A percentile compares a stretch with the other conserved stretches of the same genome.
phyloP scores from a whole-genome alignment of 1,284 basidiomycete species.

The Heterobasidion irregulare region DNA sequence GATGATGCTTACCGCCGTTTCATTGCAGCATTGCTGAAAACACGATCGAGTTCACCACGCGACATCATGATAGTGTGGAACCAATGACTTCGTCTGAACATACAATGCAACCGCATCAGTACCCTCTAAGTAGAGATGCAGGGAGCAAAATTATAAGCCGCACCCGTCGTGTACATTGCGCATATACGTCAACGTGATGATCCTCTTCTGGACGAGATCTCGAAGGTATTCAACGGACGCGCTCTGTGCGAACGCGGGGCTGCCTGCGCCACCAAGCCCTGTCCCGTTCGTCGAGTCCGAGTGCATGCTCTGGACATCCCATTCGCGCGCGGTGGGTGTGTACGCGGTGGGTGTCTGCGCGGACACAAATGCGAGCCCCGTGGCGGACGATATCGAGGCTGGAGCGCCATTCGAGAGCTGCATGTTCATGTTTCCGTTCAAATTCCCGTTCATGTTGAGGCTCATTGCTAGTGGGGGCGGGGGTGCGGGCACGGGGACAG shows the following conservation, averaged over 20 bases:
- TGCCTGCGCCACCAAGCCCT: slow-evolving; percentile 20
- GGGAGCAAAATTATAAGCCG: slow-evolving; percentile 18
- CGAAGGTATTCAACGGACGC: slow-evolving; percentile 70
- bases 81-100: slow-evolving; percentile 70
- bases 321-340: slow-evolving; percentile 46
- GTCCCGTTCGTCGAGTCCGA: slow-evolving; percentile 15
- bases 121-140: slow-evolving; percentile 4
- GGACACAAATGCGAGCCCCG: not conserved
- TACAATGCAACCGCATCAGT: not conserved
- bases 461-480: slow-evolving; percentile 10
- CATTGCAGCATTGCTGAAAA: slow-evolving; percentile 69
- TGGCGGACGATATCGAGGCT: not conserved
- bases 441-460: too few species aligned
- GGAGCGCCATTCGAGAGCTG: not conserved
- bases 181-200: slow-evolving; percentile 77
- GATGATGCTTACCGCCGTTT: slow-evolving; percentile 54
- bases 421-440: slow-evolving; percentile 13
- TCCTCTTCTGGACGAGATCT: slow-evolving; percentile 73
- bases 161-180: slow-evolving; percentile 80
- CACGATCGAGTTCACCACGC: slow-evolving; percentile 60
- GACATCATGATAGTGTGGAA: slow-evolving; percentile 82
- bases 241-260: slow-evolving; percentile 35
- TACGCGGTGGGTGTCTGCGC: slow-evolving; percentile 26
- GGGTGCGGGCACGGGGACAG: slow-evolving; percentile 7
- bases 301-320: slow-evolving; percentile 49